Evolutionary conservation across 2,329 filamentous ascomycete genomes (phyloP), one percentile per base, ranked within the genome.

Genomic region (Helicocarpus griseus): DNA sequence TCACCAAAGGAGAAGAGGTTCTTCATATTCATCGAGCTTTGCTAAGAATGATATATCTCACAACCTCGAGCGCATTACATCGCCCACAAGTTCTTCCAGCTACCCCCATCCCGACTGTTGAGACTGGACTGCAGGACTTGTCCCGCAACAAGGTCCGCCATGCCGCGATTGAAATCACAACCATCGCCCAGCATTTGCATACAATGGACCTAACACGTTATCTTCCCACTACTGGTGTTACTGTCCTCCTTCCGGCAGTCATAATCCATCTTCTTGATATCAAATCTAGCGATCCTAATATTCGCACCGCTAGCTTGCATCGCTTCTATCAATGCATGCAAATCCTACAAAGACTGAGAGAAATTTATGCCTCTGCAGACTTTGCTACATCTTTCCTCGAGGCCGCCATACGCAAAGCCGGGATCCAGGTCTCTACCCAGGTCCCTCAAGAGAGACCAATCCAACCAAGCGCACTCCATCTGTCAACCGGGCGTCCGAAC

Each of bases 321-420:
- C 87, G 89, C 19, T 95, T 95, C 73, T 86, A 85, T 60, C 85
- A 89, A 65, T 96, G 91, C 71, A 95, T 96, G 88, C 80, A 84
- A 44, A 89, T 95, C 53, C 86, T 96, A 76, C 84, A 89, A 65
- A 85, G 85, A 56, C 77, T 97, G 17, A 82, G 89, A 35, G 89
- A 95, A 63, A 87, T 89, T 28, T 96, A 97, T 63, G 84, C 89
- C 0, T 89, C 90, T 0, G 91, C 91, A n/a, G 90, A 96, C 67
- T 95, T 93, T 61, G 89, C 89, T n/a, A 91, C 87, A 0, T 87
- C 87, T 2, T 96, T 96, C 73, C 77, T 96, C n/a, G 88, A 95
- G 65, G 89, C 89, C 1, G 89, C 89, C 0, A 86, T 95, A 56
- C 83, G 87, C 56, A 94, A 95, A 72, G 88, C 88, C 7, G 83